Percentiles rank a stretch among this genome's conserved stretches.
Evolutionary conservation across 225 moss, liverwort and hornwort species (phyloP).

Genomic region (Climacium dendroides): DNA sequence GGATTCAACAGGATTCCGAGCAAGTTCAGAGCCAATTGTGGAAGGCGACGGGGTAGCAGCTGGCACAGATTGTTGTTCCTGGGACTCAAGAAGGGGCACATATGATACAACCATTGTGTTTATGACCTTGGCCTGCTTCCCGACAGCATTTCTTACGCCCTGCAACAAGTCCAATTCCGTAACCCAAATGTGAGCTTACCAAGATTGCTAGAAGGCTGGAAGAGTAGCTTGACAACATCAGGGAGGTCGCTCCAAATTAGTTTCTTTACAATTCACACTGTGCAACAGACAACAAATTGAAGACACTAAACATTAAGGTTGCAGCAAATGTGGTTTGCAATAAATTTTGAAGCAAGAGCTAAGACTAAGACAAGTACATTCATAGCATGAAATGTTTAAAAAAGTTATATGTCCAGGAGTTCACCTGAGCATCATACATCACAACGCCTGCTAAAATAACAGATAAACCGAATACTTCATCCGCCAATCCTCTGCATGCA

Average conservation of each 20-base stretch:
- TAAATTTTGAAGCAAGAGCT: not conserved
- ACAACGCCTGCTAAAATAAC: conserved; percentile 59
- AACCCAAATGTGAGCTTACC: not conserved
- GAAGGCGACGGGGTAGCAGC: conserved; percentile 22
- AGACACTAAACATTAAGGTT: not conserved
- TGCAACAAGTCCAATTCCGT: conserved; percentile 3
- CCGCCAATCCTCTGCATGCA: conserved; percentile 65
- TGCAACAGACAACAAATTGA: not conserved
- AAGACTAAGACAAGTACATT: not conserved
- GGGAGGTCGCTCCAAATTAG: not conserved
- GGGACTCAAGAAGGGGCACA: conserved; percentile 6
- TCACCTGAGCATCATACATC: conserved; percentile 99
- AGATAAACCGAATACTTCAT: conserved; percentile 73
- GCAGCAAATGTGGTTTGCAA: not conserved
- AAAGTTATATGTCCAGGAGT: not conserved
- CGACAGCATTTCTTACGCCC: conserved; percentile 94
- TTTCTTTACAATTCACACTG: not conserved
- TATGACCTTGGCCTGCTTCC: conserved; percentile 89
- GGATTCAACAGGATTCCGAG: conserved; percentile 57
- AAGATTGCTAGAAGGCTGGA: not conserved
- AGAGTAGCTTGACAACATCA: not conserved
- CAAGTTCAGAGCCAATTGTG: conserved; percentile 73
- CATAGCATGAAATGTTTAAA: not conserved
- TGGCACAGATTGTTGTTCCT: not conserved
- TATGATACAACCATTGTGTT: conserved; percentile 69